Base-by-base conservation (phyloP, 176 grass and related monocot genomes). In the Alopecurus myosuroides region DNA sequence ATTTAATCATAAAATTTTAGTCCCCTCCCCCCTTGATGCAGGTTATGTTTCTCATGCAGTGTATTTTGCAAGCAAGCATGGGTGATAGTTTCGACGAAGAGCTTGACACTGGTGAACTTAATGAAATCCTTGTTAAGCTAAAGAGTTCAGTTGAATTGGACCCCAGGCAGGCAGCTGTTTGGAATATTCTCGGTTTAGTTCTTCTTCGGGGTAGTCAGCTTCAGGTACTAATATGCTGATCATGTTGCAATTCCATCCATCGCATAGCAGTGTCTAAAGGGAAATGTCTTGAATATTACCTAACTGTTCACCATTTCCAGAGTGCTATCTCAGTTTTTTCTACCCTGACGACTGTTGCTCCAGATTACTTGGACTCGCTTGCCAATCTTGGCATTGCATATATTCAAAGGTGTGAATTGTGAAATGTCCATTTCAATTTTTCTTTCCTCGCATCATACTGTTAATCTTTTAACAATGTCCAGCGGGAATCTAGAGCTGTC, bases 261-360 rank as follows among this genome's bases (percentile, higher is more conserved):
- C 50, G 77, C 33, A 15, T 22, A 11, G 23, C 19, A 22, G 20
- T 72, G 61, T 77, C 62, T 86, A 48, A 26, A 82, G 40, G 77
- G 77, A 72, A 77, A 49, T 81, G 48, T 68, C 80, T 53, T 58
- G 23, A 74, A 39, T 52, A 49, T 37, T 79, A 63, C 77, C 77
- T 79, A 41, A 60, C 19, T 53, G 30, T 92, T 57, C 36, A 70
- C 18, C 80, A 39, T 89, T n/a, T 87, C 52, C 84, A 99, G 93
- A 99, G 90, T 88, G 91, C 89, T 81, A 91, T 99, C 84, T 94
- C 97, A 83, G 81, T 99, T 99, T 92, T 99, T 49, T 94, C 91
- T 84, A 96, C 92, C 56, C 82, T 99, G 67, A 86, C 85, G 66
- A 45, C 83, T 84, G 76, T 92, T 81, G 92, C 83, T 82, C 93